phyloP scores from a whole-genome alignment of 140 eudicot genomes.

The Anethum foeniculum region DNA sequence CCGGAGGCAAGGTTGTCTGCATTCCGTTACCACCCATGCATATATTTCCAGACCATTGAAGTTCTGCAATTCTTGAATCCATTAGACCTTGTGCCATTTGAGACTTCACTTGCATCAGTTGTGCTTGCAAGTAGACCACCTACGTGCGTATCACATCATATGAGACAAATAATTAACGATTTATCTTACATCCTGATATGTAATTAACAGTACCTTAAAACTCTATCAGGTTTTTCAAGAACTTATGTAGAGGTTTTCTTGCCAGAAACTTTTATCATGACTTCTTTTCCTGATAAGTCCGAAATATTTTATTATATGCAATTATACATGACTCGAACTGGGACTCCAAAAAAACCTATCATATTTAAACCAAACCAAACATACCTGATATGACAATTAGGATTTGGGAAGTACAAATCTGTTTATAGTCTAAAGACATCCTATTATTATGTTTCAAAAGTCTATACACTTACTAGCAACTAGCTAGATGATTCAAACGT shows the following conservation, averaged over 20 bases:
- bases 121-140: conserved; percentile 91
- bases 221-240: neutral
- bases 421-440: neutral
- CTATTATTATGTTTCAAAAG: neutral
- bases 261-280: neutral
- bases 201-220: neutral
- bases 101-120: conserved; percentile 79
- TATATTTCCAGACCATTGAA: conserved; percentile 40
- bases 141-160: conserved; percentile 11
- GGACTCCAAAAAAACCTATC: neutral
- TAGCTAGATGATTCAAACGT: neutral
- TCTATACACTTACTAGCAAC: neutral
- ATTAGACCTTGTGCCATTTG: conserved; percentile 60
- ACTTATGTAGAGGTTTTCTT: neutral
- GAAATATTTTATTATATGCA: too few species aligned
- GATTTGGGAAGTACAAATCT: neutral
- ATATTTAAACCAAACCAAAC: neutral
- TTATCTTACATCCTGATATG: neutral
- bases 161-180: neutral
- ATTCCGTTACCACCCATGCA: conserved; percentile 1
- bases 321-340: neutral
- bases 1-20: conserved; percentile 17
- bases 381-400: neutral
- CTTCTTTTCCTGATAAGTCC: neutral
- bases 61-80: conserved; percentile 38